phyloP scores from a whole-genome alignment of 2,329 filamentous ascomycete species.

The Fusarium graminum region DNA sequence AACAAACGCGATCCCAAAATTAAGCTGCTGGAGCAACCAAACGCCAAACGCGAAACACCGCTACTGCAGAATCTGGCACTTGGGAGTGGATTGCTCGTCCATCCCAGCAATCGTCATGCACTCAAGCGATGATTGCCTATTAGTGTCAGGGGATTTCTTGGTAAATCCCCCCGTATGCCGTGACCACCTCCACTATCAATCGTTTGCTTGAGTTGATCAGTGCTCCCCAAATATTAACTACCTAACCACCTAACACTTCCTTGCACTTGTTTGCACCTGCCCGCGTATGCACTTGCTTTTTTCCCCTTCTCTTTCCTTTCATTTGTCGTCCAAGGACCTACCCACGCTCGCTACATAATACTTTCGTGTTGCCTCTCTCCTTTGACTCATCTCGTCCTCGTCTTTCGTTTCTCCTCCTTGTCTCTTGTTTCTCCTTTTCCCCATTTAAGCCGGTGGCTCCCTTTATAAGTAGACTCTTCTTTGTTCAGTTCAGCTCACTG shows the following conservation, averaged over 20 bases:
- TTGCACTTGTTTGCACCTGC: neutral
- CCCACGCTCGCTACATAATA: too few species aligned
- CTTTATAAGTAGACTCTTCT: neutral
- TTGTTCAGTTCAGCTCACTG: neutral
- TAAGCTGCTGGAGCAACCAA: slow-evolving; percentile 11
- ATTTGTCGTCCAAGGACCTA: neutral
- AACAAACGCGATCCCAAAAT: neutral
- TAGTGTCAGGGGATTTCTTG: too few species aligned
- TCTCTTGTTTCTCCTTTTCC: neutral
- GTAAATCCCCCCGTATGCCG: neutral
- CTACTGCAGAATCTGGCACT: neutral
- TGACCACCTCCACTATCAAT: neutral
- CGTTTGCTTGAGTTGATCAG: too few species aligned
- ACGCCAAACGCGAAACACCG: neutral
- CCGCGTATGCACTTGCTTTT: neutral
- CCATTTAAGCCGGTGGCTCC: neutral
- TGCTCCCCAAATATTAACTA: too few species aligned
- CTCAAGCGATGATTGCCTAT: too few species aligned
- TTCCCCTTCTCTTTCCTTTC: neutral
- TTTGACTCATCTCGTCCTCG: neutral
- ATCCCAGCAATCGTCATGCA: neutral
- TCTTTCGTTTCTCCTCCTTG: neutral
- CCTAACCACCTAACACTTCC: too few species aligned
- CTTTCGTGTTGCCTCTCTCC: neutral
- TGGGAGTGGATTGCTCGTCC: too few species aligned